Base-by-base conservation (phyloP, 768 basidiomycete species). In the Hygrophoropsis aurantiaca region DNA sequence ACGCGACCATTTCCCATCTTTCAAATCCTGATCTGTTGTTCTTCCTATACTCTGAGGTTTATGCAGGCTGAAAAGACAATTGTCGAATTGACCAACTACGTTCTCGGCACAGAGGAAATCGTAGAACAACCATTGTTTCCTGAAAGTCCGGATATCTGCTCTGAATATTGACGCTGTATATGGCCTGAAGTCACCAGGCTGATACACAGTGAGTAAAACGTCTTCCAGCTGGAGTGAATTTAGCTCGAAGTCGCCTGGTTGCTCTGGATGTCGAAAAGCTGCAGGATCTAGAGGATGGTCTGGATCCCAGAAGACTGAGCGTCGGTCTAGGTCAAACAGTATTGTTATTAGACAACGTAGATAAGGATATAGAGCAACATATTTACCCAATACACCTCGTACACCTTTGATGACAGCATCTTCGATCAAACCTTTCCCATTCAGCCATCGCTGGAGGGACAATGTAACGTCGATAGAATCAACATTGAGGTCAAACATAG, bases 81-180 rank as follows among this genome's bases (percentile, higher is more conserved):
- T 97, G 64, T 99, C 97, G 53, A 93, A 90, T 64, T 99, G 97
- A 4, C 97, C 97, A 8, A 97, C 95, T 34, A 98, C 87, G 53
- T 88, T 90, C 61, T 97, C 94, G 0, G 97, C 94, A 40, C 61
- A 64, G 50, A 98, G 69, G 53, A 98, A 84, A 66, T 99, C 97
- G 65, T 94, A 94, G 66, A 97, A 97, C 30, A 95, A 57, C 93
- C 93, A 98, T 58, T 88, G 84, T 65, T 97, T 97, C 46, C 97
- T 76, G 54, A 98, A 81, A 23, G 74, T 77, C 11, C 79, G 78
- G 27, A 97, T 79, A 56, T 92, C 88, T 20, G 97, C 97, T 49
- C 88, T 86, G 72, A 98, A 99, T 40, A 99, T 92, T 6, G 89
- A 92, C 10, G 88, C 84, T 0, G 87, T 92, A 62, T 87, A 93